Base-by-base conservation (phyloP, 78 protist species). In the Dictyostelium brefeldianum region DNA sequence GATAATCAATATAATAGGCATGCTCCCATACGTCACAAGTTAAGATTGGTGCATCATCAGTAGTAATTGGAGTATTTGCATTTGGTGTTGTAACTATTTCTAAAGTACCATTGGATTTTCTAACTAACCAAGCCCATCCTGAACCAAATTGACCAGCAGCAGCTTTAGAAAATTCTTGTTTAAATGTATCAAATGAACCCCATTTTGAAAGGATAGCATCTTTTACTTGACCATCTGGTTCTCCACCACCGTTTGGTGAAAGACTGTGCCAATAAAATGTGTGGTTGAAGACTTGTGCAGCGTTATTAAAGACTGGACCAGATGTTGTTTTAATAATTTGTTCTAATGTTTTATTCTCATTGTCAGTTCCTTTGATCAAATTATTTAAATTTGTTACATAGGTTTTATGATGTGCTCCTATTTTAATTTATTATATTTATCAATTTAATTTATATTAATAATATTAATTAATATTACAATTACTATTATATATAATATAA, bases 61-160 rank as follows among this genome's bases (percentile, higher is more conserved):
- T 56, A 8, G 69, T 59, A 1, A 62, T 5, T 3, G 67, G 69
- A 36, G 74, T 62, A 29, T 11, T 22, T 22, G 82, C 69, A 43
- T 78, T 29, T 27, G 48, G 29, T 1, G 67, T 59, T 78, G 67
- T 31, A 56, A 43, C 46, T 29, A 59, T 59, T 41, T 17, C 74
- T 3, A 59, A 78, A 11, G 5, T 62, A 78, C 48, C 93, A 80
- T 69, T 48, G 11, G 41, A 1, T 27, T 96, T 83, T 18, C 62
- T 0, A 47, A 96, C 95, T 18, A 95, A 83, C 97, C 97, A 96
- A 25, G 80, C 94, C 97, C 97, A 96, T 11, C 97, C 97, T 0
- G 47, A 29, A 25, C 97, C 97, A 36, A 95, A 95, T 47, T 46
- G 94, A 7, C 53, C 81, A 29, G 94, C 43, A 81, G 77, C 77